Evolutionary conservation across 768 basidiomycete genomes (phyloP).

Genomic region (Phaffia australis): DNA sequence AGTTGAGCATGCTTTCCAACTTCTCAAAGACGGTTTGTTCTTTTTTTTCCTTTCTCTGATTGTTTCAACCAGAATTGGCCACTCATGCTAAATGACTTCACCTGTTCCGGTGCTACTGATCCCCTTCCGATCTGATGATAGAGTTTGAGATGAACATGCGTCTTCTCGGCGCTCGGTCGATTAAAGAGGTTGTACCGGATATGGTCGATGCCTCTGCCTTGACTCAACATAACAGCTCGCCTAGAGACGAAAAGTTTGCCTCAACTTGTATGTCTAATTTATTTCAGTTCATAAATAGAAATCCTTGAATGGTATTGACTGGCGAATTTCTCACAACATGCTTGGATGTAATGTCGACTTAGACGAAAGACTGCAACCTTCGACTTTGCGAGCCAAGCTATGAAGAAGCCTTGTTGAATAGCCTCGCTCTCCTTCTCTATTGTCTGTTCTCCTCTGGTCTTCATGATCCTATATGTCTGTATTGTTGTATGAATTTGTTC

Average conservation of each 20-base stretch:
- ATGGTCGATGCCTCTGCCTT: conserved; percentile 82
- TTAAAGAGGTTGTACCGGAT: conserved; percentile 67
- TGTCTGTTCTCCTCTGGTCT: too few relatives aligned
- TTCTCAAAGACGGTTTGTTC: conserved; percentile 50
- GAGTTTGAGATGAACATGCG: conserved; percentile 99
- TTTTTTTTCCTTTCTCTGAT: conserved; percentile 26
- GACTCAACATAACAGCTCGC: conserved; percentile 55
- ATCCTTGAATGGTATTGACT: too few relatives aligned
- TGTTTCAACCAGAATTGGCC: background rate
- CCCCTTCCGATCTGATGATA: conserved; percentile 35
- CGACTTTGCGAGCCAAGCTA: too few relatives aligned
- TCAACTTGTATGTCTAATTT: conserved; percentile 57
- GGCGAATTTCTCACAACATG: too few relatives aligned
- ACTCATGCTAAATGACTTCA: conserved; percentile 28
- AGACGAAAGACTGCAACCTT: too few relatives aligned
- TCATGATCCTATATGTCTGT: too few relatives aligned
- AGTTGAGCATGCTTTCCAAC: conserved; percentile 68
- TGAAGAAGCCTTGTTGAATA: too few relatives aligned
- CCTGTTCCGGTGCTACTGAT: background rate
- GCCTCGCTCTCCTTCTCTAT: too few relatives aligned
- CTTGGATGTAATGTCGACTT: too few relatives aligned
- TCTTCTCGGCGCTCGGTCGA: conserved; percentile 67
- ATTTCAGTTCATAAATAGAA: too few relatives aligned
- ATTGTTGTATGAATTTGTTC: too few relatives aligned
- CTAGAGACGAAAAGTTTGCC: conserved; percentile 63